These are phyloP conservation scores for Botrytis pseudocinerea DNA, from an alignment of 2,329 filamentous ascomycete species.

Conservation along the genomic window DNA sequence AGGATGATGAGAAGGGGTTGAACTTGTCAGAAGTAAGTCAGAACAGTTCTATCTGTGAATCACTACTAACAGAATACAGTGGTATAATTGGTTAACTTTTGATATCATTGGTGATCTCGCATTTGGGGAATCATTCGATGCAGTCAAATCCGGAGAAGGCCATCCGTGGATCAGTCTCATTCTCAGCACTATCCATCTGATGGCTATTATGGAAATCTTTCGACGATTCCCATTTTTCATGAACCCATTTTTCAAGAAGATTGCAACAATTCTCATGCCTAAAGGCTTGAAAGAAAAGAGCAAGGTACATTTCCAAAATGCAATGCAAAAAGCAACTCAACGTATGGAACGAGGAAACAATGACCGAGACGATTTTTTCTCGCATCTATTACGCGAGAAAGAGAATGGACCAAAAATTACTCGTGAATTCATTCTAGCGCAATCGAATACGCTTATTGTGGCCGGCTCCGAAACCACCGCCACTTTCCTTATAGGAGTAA, in stretches of 20 bases:
- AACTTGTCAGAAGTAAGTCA: conserved; percentile 16
- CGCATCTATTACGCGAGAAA: conserved; percentile 14
- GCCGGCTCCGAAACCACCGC: conserved; percentile 20
- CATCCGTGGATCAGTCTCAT: conserved; percentile 22
- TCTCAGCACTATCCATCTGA: conserved; percentile 7
- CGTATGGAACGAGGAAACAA: conserved; percentile 17
- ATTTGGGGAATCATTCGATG: conserved; percentile 29
- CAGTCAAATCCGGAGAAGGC: conserved; percentile 20
- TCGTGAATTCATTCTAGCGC: conserved; percentile 12
- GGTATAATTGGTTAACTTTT: conserved; percentile 29
- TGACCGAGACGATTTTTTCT: conserved; percentile 23
- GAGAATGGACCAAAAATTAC: conserved; percentile 22
- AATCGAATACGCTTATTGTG: conserved; percentile 15
- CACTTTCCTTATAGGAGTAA: conserved; percentile 10
- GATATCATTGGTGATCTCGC: conserved; percentile 31
- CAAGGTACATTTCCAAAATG: conserved; percentile 1
- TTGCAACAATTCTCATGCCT: neutral
- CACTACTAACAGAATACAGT: conserved; percentile 20
- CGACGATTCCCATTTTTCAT: conserved; percentile 6
- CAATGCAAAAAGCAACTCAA: conserved; percentile 19
- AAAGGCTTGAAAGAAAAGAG: conserved; percentile 14
- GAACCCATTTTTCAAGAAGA: neutral
- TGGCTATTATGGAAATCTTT: conserved; percentile 12
- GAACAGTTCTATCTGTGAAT: neutral
- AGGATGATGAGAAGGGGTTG: conserved; percentile 7